Percentiles rank a stretch among this genome's conserved stretches.
Evolutionary conservation across 176 grass and related monocot genomes (phyloP).

Genomic region (Pharus latifolius): DNA sequence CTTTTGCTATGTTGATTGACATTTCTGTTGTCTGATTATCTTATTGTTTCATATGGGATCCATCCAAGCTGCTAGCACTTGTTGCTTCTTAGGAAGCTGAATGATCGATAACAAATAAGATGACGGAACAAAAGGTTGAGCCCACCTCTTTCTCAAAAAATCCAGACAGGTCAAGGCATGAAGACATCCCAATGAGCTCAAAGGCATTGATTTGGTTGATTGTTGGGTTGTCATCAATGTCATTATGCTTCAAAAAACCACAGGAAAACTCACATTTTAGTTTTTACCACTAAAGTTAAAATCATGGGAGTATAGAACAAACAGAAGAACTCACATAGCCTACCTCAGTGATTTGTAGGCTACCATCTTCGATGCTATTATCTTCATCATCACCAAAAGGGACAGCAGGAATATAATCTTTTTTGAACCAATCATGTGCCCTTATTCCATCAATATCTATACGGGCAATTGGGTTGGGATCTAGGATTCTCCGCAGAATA

Average conservation of each 20-base stretch:
- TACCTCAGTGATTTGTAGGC: slow-evolving; percentile 44
- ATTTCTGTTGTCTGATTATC: not conserved
- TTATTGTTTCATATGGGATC: not conserved
- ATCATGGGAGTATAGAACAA: slow-evolving; percentile 6
- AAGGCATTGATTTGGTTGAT: slow-evolving; percentile 90
- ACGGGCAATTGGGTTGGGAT: slow-evolving; percentile 68
- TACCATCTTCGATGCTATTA: slow-evolving; percentile 4
- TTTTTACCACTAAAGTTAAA: not conserved
- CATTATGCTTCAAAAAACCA: slow-evolving; percentile 38
- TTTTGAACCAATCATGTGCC: slow-evolving; percentile 74
- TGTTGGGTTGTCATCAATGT: slow-evolving; percentile 22
- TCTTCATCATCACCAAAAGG: slow-evolving; percentile 61
- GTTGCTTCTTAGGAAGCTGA: not conserved
- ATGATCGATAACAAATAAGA: not conserved
- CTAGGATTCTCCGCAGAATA: slow-evolving; percentile 58
- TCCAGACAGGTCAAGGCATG: slow-evolving; percentile 91
- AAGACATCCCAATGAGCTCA: slow-evolving; percentile 94
- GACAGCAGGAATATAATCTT: slow-evolving; percentile 56
- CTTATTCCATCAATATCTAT: slow-evolving; percentile 62
- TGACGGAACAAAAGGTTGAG: slow-evolving; percentile 4
- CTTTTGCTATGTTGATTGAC: not conserved
- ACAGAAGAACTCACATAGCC: not conserved
- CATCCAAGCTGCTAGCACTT: not conserved
- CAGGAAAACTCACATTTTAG: slow-evolving; percentile 22
- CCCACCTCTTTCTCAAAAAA: slow-evolving; percentile 95